These are phyloP conservation scores for Pisolithus tinctorius DNA, from an alignment of 768 basidiomycete species.

Conservation along the genomic window DNA sequence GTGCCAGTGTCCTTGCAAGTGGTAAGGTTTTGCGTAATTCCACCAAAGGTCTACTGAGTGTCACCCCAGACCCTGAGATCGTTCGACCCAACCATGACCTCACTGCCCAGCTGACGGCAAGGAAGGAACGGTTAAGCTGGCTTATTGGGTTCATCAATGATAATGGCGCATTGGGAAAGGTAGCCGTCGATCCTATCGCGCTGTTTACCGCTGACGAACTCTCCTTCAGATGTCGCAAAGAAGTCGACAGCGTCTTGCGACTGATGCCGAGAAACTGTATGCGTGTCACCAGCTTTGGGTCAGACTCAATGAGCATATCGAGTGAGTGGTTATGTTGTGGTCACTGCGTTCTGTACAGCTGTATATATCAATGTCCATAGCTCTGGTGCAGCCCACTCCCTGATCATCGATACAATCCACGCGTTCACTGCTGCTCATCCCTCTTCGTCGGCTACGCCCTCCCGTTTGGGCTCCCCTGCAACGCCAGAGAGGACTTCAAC, in stretches of 20 bases:
- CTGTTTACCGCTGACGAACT: background rate
- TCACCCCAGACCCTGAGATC: conserved; percentile 49
- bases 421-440: conserved; percentile 49
- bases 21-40: conserved; percentile 33
- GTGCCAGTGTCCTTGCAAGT: conserved; percentile 63
- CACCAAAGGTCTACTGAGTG: background rate
- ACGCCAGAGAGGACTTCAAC: conserved; percentile 42
- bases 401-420: conserved; percentile 66
- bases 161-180: conserved; percentile 74
- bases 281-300: conserved; percentile 79
- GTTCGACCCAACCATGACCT: conserved; percentile 76
- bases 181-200: conserved; percentile 19
- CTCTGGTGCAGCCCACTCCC: conserved; percentile 47
- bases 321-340: conserved; percentile 34
- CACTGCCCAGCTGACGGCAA: conserved; percentile 64
- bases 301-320: conserved; percentile 60
- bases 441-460: conserved; percentile 8
- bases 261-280: conserved; percentile 82
- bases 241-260: conserved; percentile 66
- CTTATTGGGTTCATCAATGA: conserved; percentile 88
- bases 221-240: conserved; percentile 66
- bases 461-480: conserved; percentile 16
- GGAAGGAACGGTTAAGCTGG: conserved; percentile 73
- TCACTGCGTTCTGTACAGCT: background rate
- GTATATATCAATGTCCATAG: conserved; percentile 26